A percentile compares a stretch with the other conserved stretches of the same genome.
These are phyloP conservation scores for Prunus fruticosa DNA, from an alignment of 306 rosid genomes.

Conservation along the genomic window DNA sequence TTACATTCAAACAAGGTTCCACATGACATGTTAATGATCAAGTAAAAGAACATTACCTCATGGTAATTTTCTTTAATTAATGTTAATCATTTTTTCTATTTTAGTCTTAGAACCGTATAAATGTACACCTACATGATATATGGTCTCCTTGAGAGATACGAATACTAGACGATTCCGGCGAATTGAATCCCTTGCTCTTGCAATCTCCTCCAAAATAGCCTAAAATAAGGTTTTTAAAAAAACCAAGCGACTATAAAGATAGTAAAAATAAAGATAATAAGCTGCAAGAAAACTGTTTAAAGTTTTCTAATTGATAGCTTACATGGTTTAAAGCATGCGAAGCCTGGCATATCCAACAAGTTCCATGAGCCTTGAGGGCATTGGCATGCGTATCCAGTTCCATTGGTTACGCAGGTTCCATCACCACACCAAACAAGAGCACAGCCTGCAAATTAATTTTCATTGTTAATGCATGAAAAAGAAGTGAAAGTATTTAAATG, in stretches of 20 bases:
- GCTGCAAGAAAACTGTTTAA: no score
- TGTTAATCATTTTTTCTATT: not conserved
- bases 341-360: slow-evolving; percentile 9
- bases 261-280: no score
- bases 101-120: not conserved
- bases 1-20: no score
- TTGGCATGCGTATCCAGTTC: slow-evolving; percentile 29
- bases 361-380: slow-evolving; percentile 33
- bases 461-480: not conserved
- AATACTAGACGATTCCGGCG: slow-evolving; percentile 1
- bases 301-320: not conserved
- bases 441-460: slow-evolving; percentile 26
- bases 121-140: not conserved
- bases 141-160: slow-evolving; percentile 21
- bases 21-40: no score
- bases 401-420: slow-evolving; percentile 35
- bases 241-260: not conserved
- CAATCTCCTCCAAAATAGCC: slow-evolving; percentile 54
- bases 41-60: no score
- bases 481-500: not conserved
- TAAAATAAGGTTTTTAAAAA: slow-evolving; percentile 10
- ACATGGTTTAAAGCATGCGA: slow-evolving; percentile 43
- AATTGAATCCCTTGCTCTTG: slow-evolving; percentile 3
- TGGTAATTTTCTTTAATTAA: no score
- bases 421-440: slow-evolving; percentile 34